Evolutionary conservation across 345 rosid species (phyloP).

Genomic region (Boechera divaricarpa): DNA sequence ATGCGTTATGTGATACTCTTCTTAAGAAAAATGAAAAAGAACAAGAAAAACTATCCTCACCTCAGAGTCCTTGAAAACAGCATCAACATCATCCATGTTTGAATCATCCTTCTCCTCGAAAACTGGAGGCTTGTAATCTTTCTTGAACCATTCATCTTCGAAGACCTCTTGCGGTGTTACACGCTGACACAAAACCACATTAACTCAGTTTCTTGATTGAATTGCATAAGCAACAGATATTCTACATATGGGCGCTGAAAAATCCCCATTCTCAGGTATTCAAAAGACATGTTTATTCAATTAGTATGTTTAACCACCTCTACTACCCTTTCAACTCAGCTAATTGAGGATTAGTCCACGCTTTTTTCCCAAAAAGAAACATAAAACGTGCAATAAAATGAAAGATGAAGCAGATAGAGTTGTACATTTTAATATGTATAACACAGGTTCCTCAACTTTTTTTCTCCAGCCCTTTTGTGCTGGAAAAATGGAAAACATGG

Average conservation of each 20-base stretch:
- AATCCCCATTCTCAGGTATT: neutral
- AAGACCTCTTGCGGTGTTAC: conserved; percentile 79
- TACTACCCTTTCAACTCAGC: no score
- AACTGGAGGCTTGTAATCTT: conserved; percentile 79
- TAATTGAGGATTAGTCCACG: no score
- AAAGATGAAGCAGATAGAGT: conserved; percentile 48
- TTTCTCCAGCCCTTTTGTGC: conserved; percentile 48
- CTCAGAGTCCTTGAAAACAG: conserved; percentile 85
- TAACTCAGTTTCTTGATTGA: conserved; percentile 2
- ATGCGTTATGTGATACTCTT: neutral
- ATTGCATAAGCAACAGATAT: neutral
- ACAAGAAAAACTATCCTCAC: conserved; percentile 49
- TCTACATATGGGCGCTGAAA: neutral
- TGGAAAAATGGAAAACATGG: conserved; percentile 46
- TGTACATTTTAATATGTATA: conserved; percentile 50
- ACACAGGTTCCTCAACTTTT: conserved; percentile 43
- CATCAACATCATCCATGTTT: conserved; percentile 84
- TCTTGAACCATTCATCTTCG: conserved; percentile 91
- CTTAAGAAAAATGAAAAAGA: neutral
- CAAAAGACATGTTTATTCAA: neutral
- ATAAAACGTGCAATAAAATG: neutral
- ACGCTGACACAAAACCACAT: conserved; percentile 61
- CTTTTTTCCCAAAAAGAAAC: neutral
- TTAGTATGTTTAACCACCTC: neutral
- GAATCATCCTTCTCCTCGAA: conserved; percentile 76